Conservation (phyloP, 345 rosid genomes). For the Mallotus nudiflorus region DNA sequence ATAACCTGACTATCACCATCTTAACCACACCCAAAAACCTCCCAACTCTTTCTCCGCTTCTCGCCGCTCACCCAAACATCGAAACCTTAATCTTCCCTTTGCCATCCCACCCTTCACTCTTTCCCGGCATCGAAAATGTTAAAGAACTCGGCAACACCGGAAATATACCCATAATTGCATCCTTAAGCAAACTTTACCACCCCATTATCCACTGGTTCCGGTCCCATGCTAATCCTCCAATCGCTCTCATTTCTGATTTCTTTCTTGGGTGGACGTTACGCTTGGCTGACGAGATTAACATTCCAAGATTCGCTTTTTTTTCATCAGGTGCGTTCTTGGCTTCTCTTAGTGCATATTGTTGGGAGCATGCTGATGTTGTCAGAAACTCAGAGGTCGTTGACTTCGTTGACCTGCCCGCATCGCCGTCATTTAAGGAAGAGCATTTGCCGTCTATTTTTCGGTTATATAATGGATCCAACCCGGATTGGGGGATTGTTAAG, state of each 20-base stretch:
- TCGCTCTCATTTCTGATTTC: conserved; percentile 68
- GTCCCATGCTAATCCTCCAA: conserved; percentile 58
- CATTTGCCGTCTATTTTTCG: conserved; percentile 61
- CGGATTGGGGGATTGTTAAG: conserved; percentile 37
- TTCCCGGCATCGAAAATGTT: conserved; percentile 57
- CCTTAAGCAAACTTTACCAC: conserved; percentile 44
- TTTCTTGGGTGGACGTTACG: conserved; percentile 69
- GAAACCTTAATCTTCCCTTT: conserved; percentile 42
- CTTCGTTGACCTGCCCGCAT: conserved; percentile 48
- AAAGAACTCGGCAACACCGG: conserved; percentile 54
- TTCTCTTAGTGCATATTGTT: conserved; percentile 31
- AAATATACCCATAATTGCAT: conserved; percentile 37
- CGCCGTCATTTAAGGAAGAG: conserved; percentile 43
- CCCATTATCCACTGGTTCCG: conserved; percentile 56
- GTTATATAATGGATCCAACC: conserved; percentile 22
- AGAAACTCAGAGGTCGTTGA: conserved; percentile 25
- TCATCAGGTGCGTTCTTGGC: conserved; percentile 38
- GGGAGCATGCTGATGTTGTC: conserved; percentile 25
- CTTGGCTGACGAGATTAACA: conserved; percentile 37
- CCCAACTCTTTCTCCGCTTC: conserved; percentile 48
- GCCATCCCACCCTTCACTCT: conserved; percentile 55
- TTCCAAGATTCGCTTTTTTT: conserved; percentile 56
- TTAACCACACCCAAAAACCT: conserved; percentile 56
- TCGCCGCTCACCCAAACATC: conserved; percentile 32
- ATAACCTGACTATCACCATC: conserved; percentile 43